Evolutionary conservation across 1,139 yeast genomes (phyloP).

Genomic region (Protomyces gravidus): DNA sequence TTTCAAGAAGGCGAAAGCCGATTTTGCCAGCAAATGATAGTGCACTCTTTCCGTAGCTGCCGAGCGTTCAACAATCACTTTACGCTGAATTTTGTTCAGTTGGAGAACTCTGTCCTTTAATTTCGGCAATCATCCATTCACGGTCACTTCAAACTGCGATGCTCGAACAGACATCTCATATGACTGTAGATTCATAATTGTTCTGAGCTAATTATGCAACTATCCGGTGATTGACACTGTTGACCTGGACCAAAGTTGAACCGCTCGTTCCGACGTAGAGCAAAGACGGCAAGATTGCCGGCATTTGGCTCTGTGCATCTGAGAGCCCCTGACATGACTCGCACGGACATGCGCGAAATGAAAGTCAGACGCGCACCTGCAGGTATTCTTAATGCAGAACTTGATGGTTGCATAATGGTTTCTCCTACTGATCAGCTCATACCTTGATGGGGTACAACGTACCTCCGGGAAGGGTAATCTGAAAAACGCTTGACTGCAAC

Average conservation of each 20-base stretch:
- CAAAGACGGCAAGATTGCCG: background rate
- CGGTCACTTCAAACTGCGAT: no score
- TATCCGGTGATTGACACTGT: no score
- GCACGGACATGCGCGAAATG: background rate
- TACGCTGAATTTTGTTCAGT: no score
- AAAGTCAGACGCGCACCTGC: background rate
- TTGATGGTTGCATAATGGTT: background rate
- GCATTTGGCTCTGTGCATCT: background rate
- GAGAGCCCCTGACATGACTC: background rate
- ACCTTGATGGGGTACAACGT: background rate
- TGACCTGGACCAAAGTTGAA: background rate
- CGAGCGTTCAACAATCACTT: no score
- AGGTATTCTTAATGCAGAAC: background rate
- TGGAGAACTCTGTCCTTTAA: no score
- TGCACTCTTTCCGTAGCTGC: no score
- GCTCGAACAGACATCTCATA: no score
- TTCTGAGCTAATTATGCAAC: background rate
- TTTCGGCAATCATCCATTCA: no score
- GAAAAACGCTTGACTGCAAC: background rate
- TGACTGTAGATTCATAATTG: no score
- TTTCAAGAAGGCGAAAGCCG: background rate
- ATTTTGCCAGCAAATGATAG: no score
- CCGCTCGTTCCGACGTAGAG: background rate
- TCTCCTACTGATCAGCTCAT: background rate
- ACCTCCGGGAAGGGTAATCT: background rate